phyloP scores from a whole-genome alignment of 2,329 filamentous ascomycete species.

The Cercospora zeae-maydis region DNA sequence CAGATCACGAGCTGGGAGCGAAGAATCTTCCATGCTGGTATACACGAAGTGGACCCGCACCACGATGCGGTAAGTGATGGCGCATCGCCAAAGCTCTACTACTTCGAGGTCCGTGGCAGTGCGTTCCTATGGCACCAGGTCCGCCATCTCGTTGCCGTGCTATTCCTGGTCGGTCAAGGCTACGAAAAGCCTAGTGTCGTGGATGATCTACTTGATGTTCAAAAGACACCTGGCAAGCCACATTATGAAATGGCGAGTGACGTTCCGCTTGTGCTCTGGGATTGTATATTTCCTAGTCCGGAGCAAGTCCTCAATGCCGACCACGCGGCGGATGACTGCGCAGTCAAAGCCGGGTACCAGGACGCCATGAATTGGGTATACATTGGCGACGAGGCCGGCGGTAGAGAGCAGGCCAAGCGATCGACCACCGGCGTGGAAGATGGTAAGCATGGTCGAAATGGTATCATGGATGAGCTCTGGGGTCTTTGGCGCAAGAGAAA shows the following conservation, averaged over 20 bases:
- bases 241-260: conserved; percentile 89
- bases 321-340: conserved; percentile 35
- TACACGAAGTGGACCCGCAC: conserved; percentile 59
- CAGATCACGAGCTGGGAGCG: conserved; percentile 81
- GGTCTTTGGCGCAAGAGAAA: conserved; percentile 76
- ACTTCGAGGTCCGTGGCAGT: conserved; percentile 81
- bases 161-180: conserved; percentile 91
- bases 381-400: conserved; percentile 61
- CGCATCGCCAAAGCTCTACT: conserved; percentile 66
- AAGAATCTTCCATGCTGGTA: conserved; percentile 73
- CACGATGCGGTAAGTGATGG: conserved; percentile 2
- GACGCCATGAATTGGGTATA: conserved; percentile 76
- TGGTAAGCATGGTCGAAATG: conserved; percentile 61
- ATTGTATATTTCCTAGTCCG: conserved; percentile 75
- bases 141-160: conserved; percentile 81
- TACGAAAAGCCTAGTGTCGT: conserved; percentile 74
- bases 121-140: conserved; percentile 99
- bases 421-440: conserved; percentile 43
- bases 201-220: conserved; percentile 68
- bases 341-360: conserved; percentile 39
- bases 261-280: conserved; percentile 87
- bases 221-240: conserved; percentile 69
- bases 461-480: conserved; percentile 76
- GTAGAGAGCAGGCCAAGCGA: conserved; percentile 32
- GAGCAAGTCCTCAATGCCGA: conserved; percentile 41